Evolutionary conservation across 2,329 filamentous ascomycete species (phyloP).

Genomic region (Furcasterigmium sp.): DNA sequence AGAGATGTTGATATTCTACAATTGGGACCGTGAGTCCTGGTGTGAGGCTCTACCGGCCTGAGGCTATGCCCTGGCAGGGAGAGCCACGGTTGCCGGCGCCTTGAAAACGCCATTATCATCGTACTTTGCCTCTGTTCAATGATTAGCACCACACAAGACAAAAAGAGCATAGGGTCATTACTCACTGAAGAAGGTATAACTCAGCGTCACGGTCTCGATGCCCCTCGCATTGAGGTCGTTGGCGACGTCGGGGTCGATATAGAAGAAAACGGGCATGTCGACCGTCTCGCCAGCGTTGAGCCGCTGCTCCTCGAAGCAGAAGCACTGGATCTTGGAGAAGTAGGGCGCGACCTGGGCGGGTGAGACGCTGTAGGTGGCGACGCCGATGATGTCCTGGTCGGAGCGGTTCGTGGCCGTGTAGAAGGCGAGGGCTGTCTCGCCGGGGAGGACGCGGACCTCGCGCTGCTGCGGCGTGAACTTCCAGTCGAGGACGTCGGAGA

Average conservation of each 20-base stretch:
- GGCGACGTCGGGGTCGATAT: constrained; percentile 91
- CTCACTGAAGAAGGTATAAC: constrained; percentile 98
- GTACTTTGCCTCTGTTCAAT: constrained; percentile 34
- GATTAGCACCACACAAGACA: not conserved
- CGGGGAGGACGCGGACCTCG: constrained; percentile 89
- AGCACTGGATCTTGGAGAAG: constrained; percentile 99
- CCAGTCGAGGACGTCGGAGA: constrained; percentile 94
- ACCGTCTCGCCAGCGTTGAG: constrained; percentile 93
- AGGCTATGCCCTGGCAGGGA: not conserved
- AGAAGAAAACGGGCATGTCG: constrained; percentile 99
- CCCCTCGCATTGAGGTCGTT: constrained; percentile 90
- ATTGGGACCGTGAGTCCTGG: no score
- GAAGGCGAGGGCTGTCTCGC: constrained; percentile 94
- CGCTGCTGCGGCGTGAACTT: constrained; percentile 96
- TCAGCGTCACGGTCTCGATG: constrained; percentile 91
- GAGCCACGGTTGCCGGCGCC: constrained; percentile 21
- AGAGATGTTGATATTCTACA: not conserved
- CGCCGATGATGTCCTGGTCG: constrained; percentile 90
- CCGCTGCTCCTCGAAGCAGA: constrained; percentile 97
- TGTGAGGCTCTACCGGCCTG: no score
- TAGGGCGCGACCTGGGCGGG: constrained; percentile 94
- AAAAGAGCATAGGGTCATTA: constrained; percentile 14
- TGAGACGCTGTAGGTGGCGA: constrained; percentile 96
- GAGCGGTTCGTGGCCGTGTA: constrained; percentile 94
- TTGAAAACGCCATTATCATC: constrained; percentile 40